A percentile compares a stretch with the other conserved stretches of the same genome.
Evolutionary conservation across 2,329 filamentous ascomycete genomes (phyloP).

Genomic region (Phyllosticta citrichinensis): DNA sequence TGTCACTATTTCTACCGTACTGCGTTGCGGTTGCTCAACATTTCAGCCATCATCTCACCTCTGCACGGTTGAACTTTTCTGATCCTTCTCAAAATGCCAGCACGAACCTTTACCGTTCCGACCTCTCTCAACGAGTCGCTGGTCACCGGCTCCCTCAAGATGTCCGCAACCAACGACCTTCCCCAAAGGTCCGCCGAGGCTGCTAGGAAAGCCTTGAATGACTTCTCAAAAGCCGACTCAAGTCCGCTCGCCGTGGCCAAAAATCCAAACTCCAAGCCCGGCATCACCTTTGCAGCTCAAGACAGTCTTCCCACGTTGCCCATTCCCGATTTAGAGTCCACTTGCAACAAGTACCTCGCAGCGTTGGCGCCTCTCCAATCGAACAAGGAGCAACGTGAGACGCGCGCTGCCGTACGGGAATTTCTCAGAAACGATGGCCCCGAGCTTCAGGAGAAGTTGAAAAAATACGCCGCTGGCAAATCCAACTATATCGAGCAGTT

Average conservation of each 20-base stretch:
- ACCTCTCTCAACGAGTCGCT: conserved; percentile 65
- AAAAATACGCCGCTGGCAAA: conserved; percentile 80
- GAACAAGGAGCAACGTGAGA: conserved; percentile 72
- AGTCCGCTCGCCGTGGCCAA: conserved; percentile 39
- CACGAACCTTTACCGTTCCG: conserved; percentile 60
- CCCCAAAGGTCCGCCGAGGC: conserved; percentile 35
- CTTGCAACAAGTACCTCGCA: conserved; percentile 68
- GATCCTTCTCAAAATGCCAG: conserved; percentile 49
- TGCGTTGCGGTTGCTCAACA: conserved; percentile 73
- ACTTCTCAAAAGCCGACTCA: conserved; percentile 36
- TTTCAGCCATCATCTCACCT: conserved; percentile 68
- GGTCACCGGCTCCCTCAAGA: conserved; percentile 28
- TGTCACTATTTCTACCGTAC: conserved; percentile 92
- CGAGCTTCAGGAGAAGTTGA: conserved; percentile 76
- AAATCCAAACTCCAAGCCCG: conserved; percentile 49
- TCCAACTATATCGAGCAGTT: conserved; percentile 98
- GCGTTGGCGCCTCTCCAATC: conserved; percentile 74
- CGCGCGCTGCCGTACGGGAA: conserved; percentile 66
- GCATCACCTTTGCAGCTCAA: conserved; percentile 82
- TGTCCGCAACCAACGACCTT: conserved; percentile 26
- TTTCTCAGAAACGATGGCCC: conserved; percentile 76
- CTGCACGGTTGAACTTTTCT: conserved; percentile 53
- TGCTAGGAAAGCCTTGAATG: conserved; percentile 44
- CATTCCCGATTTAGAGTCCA: conserved; percentile 75
- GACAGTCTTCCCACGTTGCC: conserved; percentile 84